These are phyloP conservation scores for Gardenia jasminoides DNA, from an alignment of 257 asterid genomes.

Conservation along the genomic window DNA sequence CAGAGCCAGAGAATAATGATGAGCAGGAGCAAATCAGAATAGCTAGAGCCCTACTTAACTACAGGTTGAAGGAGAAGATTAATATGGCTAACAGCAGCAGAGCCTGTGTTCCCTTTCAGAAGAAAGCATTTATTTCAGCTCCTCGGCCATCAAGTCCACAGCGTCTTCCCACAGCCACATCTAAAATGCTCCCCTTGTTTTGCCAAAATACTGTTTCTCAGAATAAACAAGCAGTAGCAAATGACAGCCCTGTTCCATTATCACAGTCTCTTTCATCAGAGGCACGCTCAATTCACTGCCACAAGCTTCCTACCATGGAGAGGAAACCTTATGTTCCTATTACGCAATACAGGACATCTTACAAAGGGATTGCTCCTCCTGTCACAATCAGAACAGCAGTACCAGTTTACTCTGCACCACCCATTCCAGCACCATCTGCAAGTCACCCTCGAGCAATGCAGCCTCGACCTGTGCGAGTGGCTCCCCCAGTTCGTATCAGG, in stretches of 20 bases:
- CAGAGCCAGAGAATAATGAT: constrained; percentile 55
- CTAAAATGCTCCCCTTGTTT: constrained; percentile 76
- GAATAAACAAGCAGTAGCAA: constrained; percentile 28
- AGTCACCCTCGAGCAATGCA: constrained; percentile 32
- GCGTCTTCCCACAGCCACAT: constrained; percentile 42
- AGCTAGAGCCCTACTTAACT: constrained; percentile 67
- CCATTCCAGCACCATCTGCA: constrained; percentile 40
- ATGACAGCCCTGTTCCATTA: constrained; percentile 25
- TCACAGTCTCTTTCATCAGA: constrained; percentile 41
- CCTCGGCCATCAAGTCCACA: constrained; percentile 70
- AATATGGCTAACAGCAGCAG: constrained; percentile 24
- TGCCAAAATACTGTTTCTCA: constrained; percentile 34
- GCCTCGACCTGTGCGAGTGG: constrained; percentile 37
- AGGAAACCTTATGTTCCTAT: constrained; percentile 42
- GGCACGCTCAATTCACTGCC: constrained; percentile 23
- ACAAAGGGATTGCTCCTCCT: constrained; percentile 63
- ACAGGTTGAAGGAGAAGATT: constrained; percentile 41
- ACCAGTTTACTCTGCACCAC: constrained; percentile 77
- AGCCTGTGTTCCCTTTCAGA: constrained; percentile 41
- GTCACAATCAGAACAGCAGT: constrained; percentile 58
- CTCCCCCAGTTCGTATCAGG: constrained; percentile 57
- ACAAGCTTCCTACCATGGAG: constrained; percentile 31
- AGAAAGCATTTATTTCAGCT: constrained; percentile 30
- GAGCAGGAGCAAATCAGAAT: constrained; percentile 76
- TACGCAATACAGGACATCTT: constrained; percentile 42